A percentile compares a stretch with the other conserved stretches of the same genome.
Conservation (phyloP, 1,139 yeast species). For the Blastobotrys indianensis region DNA sequence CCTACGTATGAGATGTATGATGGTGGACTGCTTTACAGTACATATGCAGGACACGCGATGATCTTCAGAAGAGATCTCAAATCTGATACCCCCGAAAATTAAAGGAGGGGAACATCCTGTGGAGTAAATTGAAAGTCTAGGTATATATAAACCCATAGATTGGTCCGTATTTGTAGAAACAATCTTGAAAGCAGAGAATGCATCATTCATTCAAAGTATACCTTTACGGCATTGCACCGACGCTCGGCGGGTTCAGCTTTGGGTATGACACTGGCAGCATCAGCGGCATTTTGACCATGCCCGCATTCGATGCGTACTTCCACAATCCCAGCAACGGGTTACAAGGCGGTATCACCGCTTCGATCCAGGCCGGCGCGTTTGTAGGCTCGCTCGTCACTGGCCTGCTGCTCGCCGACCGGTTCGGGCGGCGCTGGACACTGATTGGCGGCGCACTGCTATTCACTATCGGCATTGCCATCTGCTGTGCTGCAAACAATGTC, state of each 20-base stretch:
- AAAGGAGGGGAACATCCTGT: too few species aligned
- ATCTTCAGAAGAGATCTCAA: too few species aligned
- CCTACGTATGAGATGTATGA: too few species aligned
- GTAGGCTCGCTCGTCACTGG: conserved; percentile 19
- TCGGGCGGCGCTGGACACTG: conserved; percentile 17
- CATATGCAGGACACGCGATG: too few species aligned
- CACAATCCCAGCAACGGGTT: conserved; percentile 16
- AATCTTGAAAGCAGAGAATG: neutral
- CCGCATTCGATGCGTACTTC: conserved; percentile 16
- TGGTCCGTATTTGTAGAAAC: neutral
- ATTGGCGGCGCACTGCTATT: conserved; percentile 15
- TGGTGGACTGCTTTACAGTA: too few species aligned
- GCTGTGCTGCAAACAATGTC: conserved; percentile 16
- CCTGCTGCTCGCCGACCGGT: conserved; percentile 13
- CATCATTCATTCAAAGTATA: conserved; percentile 8
- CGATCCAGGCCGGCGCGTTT: conserved; percentile 20
- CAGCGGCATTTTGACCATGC: conserved; percentile 18
- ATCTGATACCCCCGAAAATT: too few species aligned
- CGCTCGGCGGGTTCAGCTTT: conserved; percentile 14
- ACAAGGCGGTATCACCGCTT: conserved; percentile 20
- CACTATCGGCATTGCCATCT: conserved; percentile 17
- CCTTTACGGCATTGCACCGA: conserved; percentile 11
- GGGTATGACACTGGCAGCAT: conserved; percentile 21
- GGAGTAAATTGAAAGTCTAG: too few species aligned
- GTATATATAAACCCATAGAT: too few species aligned